Percentiles rank a stretch among this genome's conserved stretches.
These are phyloP conservation scores for Ephemerocybe angulata DNA, from an alignment of 768 basidiomycete genomes.

Conservation along the genomic window DNA sequence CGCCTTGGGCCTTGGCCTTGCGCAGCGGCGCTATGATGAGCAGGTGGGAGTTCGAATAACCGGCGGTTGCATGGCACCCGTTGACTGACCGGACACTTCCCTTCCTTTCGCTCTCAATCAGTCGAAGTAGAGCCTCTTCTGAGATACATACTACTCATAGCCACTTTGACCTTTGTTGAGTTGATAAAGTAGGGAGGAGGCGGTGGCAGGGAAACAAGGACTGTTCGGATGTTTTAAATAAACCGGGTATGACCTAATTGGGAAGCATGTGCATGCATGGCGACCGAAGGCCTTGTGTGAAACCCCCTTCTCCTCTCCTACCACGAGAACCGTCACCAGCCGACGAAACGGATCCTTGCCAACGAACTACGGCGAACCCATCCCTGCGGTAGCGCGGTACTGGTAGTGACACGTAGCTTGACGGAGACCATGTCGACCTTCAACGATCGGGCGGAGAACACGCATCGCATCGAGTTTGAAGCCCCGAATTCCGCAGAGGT, in stretches of 20 bases:
- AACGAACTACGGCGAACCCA: neutral
- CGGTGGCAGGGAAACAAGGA: no score
- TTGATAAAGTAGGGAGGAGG: no score
- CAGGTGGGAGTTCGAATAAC: no score
- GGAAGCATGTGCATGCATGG: neutral
- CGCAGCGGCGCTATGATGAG: no score
- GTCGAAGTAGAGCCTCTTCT: no score
- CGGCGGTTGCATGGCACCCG: no score
- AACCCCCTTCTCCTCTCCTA: neutral
- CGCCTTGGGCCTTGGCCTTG: no score
- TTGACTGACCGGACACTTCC: no score
- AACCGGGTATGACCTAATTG: neutral
- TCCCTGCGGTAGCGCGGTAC: neutral
- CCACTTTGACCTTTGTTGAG: no score
- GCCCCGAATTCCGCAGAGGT: constrained; percentile 30
- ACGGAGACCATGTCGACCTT: constrained; percentile 23
- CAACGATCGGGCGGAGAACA: constrained; percentile 27
- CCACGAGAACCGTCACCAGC: neutral
- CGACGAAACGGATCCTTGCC: neutral
- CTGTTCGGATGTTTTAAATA: neutral
- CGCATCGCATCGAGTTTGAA: constrained; percentile 36
- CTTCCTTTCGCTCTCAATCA: no score
- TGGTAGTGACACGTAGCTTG: constrained; percentile 1
- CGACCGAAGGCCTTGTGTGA: neutral
- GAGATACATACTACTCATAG: no score